Percentiles rank a stretch among this genome's conserved stretches.
Evolutionary conservation across 2,329 filamentous ascomycete genomes (phyloP).

Genomic region (Aureobasidium zeae): DNA sequence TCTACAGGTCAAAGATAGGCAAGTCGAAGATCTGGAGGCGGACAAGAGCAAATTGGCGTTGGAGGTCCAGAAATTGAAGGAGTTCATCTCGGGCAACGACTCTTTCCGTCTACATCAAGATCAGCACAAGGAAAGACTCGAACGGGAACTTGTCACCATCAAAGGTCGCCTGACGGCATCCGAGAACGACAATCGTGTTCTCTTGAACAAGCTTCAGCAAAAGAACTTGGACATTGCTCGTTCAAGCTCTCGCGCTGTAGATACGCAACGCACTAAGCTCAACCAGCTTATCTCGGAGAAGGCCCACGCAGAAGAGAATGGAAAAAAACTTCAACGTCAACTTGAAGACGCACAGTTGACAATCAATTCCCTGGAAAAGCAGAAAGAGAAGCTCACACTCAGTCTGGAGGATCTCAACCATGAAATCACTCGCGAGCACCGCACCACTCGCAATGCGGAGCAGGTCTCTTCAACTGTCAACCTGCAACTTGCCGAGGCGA

Average conservation of each 20-base stretch:
- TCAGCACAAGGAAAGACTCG: constrained; percentile 85
- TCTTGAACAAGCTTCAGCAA: constrained; percentile 96
- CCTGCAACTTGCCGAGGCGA: constrained; percentile 77
- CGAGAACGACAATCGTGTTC: constrained; percentile 87
- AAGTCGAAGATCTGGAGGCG: constrained; percentile 67
- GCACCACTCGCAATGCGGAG: constrained; percentile 80
- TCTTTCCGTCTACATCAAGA: constrained; percentile 84
- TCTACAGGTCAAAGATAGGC: constrained; percentile 66
- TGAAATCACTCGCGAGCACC: constrained; percentile 81
- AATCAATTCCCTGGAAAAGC: constrained; percentile 80
- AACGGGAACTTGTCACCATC: constrained; percentile 81
- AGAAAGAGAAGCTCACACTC: constrained; percentile 83
- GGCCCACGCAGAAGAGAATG: constrained; percentile 70
- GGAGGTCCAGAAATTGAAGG: constrained; percentile 77
- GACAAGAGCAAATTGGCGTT: constrained; percentile 68
- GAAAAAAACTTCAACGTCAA: constrained; percentile 69
- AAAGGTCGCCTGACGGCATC: constrained; percentile 84
- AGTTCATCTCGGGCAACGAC: constrained; percentile 79
- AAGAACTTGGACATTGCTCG: constrained; percentile 94
- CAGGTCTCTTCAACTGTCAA: constrained; percentile 73
- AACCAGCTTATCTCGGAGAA: constrained; percentile 74
- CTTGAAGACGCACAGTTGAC: constrained; percentile 76
- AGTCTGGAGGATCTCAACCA: constrained; percentile 87
- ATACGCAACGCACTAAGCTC: constrained; percentile 71
- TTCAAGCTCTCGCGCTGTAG: constrained; percentile 74